These are phyloP conservation scores for Corchorus olitorius DNA, from an alignment of 345 rosid genomes.

Conservation along the genomic window DNA sequence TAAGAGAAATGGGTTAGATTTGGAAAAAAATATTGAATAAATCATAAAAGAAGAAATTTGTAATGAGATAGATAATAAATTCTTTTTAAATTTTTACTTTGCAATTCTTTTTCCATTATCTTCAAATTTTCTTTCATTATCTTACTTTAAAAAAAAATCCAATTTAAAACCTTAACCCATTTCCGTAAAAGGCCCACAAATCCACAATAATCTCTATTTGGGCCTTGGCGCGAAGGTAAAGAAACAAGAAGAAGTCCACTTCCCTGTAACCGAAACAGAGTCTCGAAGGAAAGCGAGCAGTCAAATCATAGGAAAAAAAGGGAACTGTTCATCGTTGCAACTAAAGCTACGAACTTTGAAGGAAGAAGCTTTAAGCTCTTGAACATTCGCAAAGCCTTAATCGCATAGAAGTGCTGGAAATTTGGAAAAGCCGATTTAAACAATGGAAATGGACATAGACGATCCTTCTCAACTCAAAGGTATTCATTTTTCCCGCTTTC, in stretches of 20 bases:
- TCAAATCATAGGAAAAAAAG: neutral
- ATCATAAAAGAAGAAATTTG: neutral
- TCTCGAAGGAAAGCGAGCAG: neutral
- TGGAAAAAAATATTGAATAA: neutral
- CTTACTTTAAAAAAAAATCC: too few relatives aligned
- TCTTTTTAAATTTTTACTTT: too few relatives aligned
- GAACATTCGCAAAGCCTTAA: too few relatives aligned
- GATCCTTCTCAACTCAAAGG: conserved; percentile 34
- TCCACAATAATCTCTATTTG: neutral
- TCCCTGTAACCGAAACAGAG: neutral
- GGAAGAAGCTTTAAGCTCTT: neutral
- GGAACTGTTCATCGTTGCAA: neutral
- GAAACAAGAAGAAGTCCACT: neutral
- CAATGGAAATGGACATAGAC: conserved; percentile 48
- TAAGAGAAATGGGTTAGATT: too few relatives aligned
- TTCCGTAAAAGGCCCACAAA: neutral
- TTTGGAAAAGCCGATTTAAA: neutral
- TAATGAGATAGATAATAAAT: neutral
- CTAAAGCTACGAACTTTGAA: neutral
- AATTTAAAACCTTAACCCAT: too few relatives aligned
- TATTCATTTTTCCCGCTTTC: neutral
- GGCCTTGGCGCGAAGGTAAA: neutral
- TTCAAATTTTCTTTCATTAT: neutral
- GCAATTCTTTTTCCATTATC: too few relatives aligned
- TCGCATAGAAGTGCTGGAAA: neutral